These are phyloP conservation scores for Metrosideros polymorpha DNA, from an alignment of 441 rosid genomes.

Conservation along the genomic window DNA sequence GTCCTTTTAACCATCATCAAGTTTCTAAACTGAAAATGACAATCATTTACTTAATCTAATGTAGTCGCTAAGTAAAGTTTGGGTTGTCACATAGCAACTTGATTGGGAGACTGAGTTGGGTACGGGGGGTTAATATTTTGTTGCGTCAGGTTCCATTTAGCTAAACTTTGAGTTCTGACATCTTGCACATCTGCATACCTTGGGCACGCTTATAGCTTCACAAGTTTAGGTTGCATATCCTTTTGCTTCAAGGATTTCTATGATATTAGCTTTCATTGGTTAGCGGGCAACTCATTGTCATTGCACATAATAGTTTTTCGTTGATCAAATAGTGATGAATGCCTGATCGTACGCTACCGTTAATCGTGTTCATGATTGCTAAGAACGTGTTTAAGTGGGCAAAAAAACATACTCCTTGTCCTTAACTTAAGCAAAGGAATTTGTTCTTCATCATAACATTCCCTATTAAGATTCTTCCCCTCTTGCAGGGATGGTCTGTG, in stretches of 20 bases:
- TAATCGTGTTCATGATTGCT: not conserved
- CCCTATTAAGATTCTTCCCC: not conserved
- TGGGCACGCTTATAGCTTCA: not conserved
- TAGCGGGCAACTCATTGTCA: not conserved
- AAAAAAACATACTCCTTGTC: not conserved
- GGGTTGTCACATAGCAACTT: not conserved
- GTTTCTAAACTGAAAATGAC: not conserved
- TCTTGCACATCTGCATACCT: not conserved
- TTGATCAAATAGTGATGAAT: not conserved
- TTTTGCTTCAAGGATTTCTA: not conserved
- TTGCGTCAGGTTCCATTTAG: not conserved
- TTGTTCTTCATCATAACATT: not conserved
- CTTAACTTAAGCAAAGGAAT: not conserved
- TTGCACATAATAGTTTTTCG: not conserved
- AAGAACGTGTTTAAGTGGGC: not conserved
- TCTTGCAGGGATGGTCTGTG: not conserved
- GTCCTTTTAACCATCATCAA: not conserved
- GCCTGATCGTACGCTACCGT: not conserved
- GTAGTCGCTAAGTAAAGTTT: not conserved
- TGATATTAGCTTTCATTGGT: not conserved
- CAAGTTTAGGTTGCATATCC: not conserved
- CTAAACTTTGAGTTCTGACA: not conserved
- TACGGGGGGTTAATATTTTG: not conserved
- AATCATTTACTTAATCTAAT: not conserved
- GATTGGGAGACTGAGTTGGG: not conserved